Evolutionary conservation across 768 basidiomycete species (phyloP).

Genomic region (Boletus tylopilopsis): DNA sequence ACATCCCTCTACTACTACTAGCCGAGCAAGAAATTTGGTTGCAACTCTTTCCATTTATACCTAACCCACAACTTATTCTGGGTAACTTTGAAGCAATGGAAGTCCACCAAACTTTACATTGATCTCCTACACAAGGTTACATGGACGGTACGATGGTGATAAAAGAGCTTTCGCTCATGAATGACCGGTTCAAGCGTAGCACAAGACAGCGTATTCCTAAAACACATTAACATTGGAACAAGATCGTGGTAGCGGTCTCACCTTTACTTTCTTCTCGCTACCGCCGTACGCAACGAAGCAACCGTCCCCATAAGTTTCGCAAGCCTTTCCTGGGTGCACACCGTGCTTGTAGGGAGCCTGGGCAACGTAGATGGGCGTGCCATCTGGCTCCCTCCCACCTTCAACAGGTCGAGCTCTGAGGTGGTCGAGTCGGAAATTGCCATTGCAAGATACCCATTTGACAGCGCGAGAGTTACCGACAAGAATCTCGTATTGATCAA

Average conservation of each 20-base stretch:
- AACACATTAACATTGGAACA: background rate
- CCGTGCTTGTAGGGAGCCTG: slow-evolving; percentile 51
- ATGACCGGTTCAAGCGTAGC: slow-evolving; percentile 26
- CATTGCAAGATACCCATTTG: slow-evolving; percentile 52
- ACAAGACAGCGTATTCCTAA: slow-evolving; percentile 43
- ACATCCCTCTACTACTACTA: background rate
- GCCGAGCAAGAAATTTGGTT: background rate
- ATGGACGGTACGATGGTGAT: background rate
- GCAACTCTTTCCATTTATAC: background rate
- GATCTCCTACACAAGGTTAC: background rate
- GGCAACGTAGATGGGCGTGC: slow-evolving; percentile 57
- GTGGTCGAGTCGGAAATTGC: slow-evolving; percentile 39
- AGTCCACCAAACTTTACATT: slow-evolving; percentile 1
- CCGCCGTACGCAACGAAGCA: slow-evolving; percentile 55
- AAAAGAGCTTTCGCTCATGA: background rate
- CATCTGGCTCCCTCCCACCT: slow-evolving; percentile 62
- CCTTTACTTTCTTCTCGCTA: slow-evolving; percentile 50
- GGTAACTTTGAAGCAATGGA: no score
- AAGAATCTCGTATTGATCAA: slow-evolving; percentile 66
- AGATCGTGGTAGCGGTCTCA: slow-evolving; percentile 18
- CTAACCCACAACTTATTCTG: no score
- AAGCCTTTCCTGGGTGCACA: slow-evolving; percentile 63
- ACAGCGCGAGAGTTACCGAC: slow-evolving; percentile 56
- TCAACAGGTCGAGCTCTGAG: slow-evolving; percentile 57
- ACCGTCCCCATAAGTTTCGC: slow-evolving; percentile 47